A percentile compares a stretch with the other conserved stretches of the same genome.
These are phyloP conservation scores for Fusarium chaquense DNA, from an alignment of 2,329 filamentous ascomycete genomes.

Conservation along the genomic window DNA sequence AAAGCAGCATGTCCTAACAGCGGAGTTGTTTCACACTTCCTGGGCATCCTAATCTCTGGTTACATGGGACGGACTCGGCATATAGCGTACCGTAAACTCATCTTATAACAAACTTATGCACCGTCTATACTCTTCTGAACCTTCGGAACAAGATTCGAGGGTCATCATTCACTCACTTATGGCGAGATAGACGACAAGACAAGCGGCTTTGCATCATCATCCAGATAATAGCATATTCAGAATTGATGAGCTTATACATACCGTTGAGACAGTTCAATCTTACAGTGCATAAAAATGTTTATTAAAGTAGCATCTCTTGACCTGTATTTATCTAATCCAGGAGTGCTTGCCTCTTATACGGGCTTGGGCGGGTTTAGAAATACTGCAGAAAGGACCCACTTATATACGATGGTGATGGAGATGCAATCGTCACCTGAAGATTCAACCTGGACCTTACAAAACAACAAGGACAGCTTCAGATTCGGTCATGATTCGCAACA, in stretches of 20 bases:
- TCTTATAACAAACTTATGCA: no score
- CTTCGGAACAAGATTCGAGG: no score
- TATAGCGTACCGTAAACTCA: no score
- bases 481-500: constrained; percentile 9
- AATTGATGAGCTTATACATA: background rate
- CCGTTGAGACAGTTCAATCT: background rate
- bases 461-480: background rate
- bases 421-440: constrained; percentile 13
- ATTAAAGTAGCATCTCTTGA: background rate
- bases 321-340: background rate
- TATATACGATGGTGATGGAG: constrained; percentile 3
- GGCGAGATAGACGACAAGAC: background rate
- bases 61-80: background rate
- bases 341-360: background rate
- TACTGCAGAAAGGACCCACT: constrained; percentile 8
- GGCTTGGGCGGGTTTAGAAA: background rate
- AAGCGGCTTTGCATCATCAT: background rate
- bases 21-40: background rate
- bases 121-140: no score
- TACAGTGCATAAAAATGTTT: background rate
- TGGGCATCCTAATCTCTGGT: no score
- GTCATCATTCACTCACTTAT: no score
- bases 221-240: background rate
- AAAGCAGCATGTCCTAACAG: background rate
- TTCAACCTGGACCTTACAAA: constrained; percentile 9